Evolutionary conservation across 345 rosid species (phyloP).

Genomic region (Laguncularia racemosa): DNA sequence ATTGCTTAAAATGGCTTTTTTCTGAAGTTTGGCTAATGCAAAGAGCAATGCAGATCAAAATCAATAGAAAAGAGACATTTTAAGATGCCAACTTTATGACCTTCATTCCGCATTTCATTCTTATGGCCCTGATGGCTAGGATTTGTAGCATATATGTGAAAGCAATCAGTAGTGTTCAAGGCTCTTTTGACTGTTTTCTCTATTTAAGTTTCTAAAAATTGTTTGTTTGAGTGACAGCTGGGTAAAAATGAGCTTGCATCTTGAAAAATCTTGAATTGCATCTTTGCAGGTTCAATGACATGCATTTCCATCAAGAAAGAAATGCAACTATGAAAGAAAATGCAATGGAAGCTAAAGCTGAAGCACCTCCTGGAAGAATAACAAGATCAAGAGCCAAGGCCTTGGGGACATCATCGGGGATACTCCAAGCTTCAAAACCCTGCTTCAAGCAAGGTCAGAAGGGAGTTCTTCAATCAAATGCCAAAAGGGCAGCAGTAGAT

Average conservation of each 20-base stretch:
- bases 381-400: slow-evolving; percentile 77
- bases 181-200: not conserved
- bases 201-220: not conserved
- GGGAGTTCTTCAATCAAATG: slow-evolving; percentile 21
- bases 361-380: slow-evolving; percentile 31
- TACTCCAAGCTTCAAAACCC: slow-evolving; percentile 44
- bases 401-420: slow-evolving; percentile 36
- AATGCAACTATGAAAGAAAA: slow-evolving; percentile 59
- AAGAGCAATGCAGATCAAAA: too few relatives aligned
- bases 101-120: too few relatives aligned
- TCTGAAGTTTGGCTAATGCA: too few relatives aligned
- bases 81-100: too few relatives aligned
- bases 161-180: not conserved
- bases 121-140: slow-evolving; percentile 2
- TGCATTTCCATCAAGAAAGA: slow-evolving; percentile 23
- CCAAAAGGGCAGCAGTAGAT: slow-evolving; percentile 44
- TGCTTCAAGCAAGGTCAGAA: slow-evolving; percentile 59
- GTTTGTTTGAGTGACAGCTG: too few relatives aligned
- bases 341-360: slow-evolving; percentile 24
- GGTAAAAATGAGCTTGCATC: too few relatives aligned
- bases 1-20: too few relatives aligned
- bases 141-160: slow-evolving; percentile 3
- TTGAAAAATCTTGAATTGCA: not conserved
- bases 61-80: too few relatives aligned
- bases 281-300: slow-evolving; percentile 38